Conservation (phyloP, 768 basidiomycete genomes). For the Boletus sp. region DNA sequence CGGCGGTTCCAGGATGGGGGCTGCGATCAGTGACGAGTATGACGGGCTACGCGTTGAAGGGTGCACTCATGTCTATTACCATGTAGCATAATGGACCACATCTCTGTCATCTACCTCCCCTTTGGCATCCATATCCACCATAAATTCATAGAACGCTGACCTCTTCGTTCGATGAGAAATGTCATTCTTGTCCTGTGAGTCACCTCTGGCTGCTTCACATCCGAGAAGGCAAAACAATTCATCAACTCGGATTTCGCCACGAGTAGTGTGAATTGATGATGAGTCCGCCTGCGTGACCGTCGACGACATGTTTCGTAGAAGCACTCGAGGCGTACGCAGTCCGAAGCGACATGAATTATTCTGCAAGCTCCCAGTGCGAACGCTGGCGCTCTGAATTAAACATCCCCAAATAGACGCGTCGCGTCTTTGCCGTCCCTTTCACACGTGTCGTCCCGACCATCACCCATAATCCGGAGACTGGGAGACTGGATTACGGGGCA, state of each 20-base stretch:
- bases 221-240: not conserved
- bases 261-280: no score
- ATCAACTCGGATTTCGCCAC: not conserved
- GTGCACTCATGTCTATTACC: no score
- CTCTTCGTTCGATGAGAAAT: no score
- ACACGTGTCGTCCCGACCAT: not conserved
- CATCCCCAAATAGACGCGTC: slow-evolving; percentile 16
- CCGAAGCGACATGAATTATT: no score
- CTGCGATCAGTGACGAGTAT: no score
- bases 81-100: not conserved
- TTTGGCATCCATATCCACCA: not conserved
- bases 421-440: slow-evolving; percentile 2
- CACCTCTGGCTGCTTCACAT: not conserved
- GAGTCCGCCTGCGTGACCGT: no score
- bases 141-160: no score
- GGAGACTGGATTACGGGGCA: not conserved
- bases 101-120: not conserved
- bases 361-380: no score
- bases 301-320: no score
- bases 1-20: not conserved
- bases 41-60: no score
- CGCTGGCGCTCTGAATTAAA: not conserved
- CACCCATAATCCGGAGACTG: not conserved
- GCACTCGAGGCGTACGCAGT: no score
- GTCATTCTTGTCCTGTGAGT: not conserved